Evolutionary conservation across 495 filamentous ascomycete genomes (phyloP), one percentile per base, ranked within the genome.

Genomic region (Monascus purpureus): DNA sequence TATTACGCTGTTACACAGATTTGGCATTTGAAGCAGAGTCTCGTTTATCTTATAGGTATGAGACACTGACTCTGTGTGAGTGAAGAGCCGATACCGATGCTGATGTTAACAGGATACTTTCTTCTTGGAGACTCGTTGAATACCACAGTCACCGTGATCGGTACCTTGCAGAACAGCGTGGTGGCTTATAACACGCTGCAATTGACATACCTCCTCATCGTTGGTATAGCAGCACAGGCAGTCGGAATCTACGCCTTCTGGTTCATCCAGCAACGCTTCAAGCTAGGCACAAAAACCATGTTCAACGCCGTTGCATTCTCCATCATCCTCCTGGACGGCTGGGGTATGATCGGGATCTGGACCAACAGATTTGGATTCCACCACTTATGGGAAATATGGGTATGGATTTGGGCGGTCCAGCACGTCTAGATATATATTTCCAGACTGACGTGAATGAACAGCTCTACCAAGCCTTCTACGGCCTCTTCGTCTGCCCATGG

Each of bases 281-380:
- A 49, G 14, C 52, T 76, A 0, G 54, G 55, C 36, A 71, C 72
- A 1, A 76, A 75, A 43, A 67, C 64, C 13, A 76, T 78, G 72
- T 75, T 77, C 53, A 75, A 73, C 42, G 43, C 55, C 8, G 61
- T 76, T 25, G 66, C 67, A 22, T 40, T 72, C 14, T 52, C 50
- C 9, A 76, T 77, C 36, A 59, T 75, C 17, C 37, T 77, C 4
- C 63, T 76, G 2, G 70, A 75, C 39, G 63, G 59, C 28, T 78
- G 73, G 73, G 73, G 73, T 29, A 75, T 76, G 70, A 69, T 77
- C 29, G 73, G 73, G 6, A 75, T 73, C 40, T 76, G 72, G 72
- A 75, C 71, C 2, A 35, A 67, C 25, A 49, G 36, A 4, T 75
- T 78, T 42, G 73, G 73, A 6, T 78, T 75, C 44, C 70, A 77